Evolutionary conservation across 257 asterid genomes (phyloP), one percentile per base, ranked within the genome.

Genomic region (Solanum corneliomulleri): DNA sequence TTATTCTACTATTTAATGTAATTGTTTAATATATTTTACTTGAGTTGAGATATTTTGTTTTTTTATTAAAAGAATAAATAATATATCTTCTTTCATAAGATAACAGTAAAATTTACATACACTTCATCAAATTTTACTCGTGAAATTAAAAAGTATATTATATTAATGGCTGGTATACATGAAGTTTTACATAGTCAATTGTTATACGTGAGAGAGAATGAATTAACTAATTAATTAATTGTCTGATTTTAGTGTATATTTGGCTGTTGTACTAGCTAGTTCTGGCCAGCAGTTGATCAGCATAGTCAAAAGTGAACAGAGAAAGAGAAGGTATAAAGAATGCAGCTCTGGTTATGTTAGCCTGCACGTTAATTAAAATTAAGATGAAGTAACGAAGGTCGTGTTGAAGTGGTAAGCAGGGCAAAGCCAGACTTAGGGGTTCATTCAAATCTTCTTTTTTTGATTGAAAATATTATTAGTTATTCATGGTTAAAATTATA

Each of bases 1-100:
- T 68, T 29, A 68, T 14, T 68, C 6, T 14, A 68, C 23, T 29
- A 27, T 1, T 68, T 68, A 68, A 69, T 9, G 41, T 13, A 69
- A 14, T 69, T 29, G 1, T 6, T 69, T 69, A 4, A 69, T 13
- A 14, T 1, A 2, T 1, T 0, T 29, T 68, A 7, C 9, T 68
- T 14, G 41, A 29, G 75, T 1, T 29, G 6, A 29, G 23, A 0
- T 1, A 1, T 7, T 29, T 69, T 18, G 0, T 29, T 29, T 29
- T 29, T 29, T 29, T 29, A 29, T 27, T 27, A 29, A 29, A 29
- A 29, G 0, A 29, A 29, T 29, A 29, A 27, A 1, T 29, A 29
- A 0, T 27, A 0, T 27, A 0, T 71, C 7, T 71, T 9, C 0
- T 3, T 31, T 5, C 12, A 35, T 33, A 11, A 70, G 7, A 3